A percentile compares a stretch with the other conserved stretches of the same genome.
Conservation (phyloP, 768 basidiomycete genomes). For the Austroboletus festivus region DNA sequence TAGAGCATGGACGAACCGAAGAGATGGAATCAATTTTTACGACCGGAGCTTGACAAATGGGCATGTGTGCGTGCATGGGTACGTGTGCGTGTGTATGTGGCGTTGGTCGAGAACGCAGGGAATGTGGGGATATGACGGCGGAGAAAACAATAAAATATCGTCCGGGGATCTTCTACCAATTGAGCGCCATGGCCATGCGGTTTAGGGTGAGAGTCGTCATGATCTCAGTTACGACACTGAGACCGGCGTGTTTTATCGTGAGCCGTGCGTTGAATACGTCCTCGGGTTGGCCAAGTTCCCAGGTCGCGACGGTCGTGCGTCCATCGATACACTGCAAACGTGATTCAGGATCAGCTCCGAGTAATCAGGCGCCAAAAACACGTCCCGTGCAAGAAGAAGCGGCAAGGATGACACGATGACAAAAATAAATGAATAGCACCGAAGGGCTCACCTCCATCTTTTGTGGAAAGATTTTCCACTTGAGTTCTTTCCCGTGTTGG, state of each 20-base stretch:
- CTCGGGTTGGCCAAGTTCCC: slow-evolving; percentile 59
- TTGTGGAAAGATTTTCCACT: slow-evolving; percentile 65
- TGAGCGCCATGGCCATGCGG: slow-evolving; percentile 60
- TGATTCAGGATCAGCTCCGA: neutral
- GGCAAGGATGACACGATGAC: too few species aligned
- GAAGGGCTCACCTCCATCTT: slow-evolving; percentile 60
- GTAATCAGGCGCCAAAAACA: too few species aligned
- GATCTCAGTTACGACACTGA: slow-evolving; percentile 71
- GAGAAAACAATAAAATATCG: neutral
- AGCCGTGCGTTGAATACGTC: slow-evolving; percentile 59
- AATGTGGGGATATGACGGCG: slow-evolving; percentile 1
- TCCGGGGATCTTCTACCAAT: slow-evolving; percentile 40
- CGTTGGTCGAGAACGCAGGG: slow-evolving; percentile 1
- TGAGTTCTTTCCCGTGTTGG: slow-evolving; percentile 66
- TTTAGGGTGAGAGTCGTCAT: slow-evolving; percentile 72
- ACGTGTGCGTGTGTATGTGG: neutral
- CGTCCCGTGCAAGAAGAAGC: too few species aligned
- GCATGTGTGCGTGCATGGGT: neutral
- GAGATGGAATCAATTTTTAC: neutral
- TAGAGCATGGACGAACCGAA: neutral
- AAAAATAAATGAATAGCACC: too few species aligned
- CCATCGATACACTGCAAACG: slow-evolving; percentile 58
- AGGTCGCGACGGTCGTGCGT: slow-evolving; percentile 58
- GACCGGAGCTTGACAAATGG: slow-evolving; percentile 2
- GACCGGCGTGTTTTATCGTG: slow-evolving; percentile 53